Evolutionary conservation across 768 basidiomycete genomes (phyloP), one percentile per base, ranked within the genome.

Genomic region (Pisolithus tinctorius): DNA sequence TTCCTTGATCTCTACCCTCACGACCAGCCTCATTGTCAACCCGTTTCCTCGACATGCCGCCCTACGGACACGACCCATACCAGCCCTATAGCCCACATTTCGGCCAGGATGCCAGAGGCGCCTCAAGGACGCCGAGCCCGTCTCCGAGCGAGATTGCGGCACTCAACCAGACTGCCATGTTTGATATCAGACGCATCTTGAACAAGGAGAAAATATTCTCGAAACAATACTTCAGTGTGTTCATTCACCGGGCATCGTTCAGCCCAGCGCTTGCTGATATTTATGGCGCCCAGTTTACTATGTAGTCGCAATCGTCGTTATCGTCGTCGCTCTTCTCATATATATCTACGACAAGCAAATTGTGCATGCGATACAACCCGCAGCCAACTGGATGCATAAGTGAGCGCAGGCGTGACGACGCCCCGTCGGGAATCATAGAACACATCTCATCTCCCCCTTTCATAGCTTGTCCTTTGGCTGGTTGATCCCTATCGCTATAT

Each of bases 401-500:
- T 76, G 48, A 44, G 69, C 34, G 29, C 23, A 16, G 48, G 11
- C 40, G 36, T 40, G 17, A 23, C n/a, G 1, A n/a, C n/a, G 3
- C 1, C 11, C 10, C 44, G 34, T 9, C 10, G 10, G n/a, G 4
- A 43, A 25, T 48, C 43, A 9, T 29, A 30, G 36, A 0, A 49
- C 47, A n/a, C 8, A 37, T 34, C 44, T 45, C 30, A 45, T 47
- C n/a, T 14, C 47, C 9, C 1, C 52, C 11, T 57, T 37, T 36
- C 4, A 43, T 46, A 85, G 83, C 3, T 52, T 83, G 11, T 63
- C 69, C 26, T 72, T 68, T 49, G 89, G 88, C 30, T 91, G 82
- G 82, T 62, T 83, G 4, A 86, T 93, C 27, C 89, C 91, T 1
- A 88, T 93, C 48, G 88, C 67, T 40, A 72, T 93, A 48, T 73